phyloP scores from a whole-genome alignment of 345 rosid genomes.

The Brassica juncea region DNA sequence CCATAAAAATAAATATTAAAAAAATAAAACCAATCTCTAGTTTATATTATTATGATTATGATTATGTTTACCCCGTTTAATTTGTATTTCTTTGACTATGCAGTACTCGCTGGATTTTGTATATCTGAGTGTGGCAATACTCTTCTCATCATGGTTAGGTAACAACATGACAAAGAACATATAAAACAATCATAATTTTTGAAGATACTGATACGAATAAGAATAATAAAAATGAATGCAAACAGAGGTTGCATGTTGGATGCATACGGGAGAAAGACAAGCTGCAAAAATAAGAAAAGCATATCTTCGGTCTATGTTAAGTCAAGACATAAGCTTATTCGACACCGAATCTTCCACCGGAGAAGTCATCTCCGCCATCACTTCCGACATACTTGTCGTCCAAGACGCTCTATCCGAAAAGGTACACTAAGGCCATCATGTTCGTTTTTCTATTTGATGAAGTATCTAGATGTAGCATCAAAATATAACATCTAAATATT shows the following conservation, averaged over 20 bases:
- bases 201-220: background rate
- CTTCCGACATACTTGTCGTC: constrained; percentile 80
- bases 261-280: constrained; percentile 93
- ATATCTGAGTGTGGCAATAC: constrained; percentile 78
- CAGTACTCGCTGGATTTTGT: constrained; percentile 98
- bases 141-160: constrained; percentile 96
- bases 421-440: constrained; percentile 42
- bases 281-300: constrained; percentile 96
- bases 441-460: too few species aligned
- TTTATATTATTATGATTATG: too few species aligned
- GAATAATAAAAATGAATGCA: background rate
- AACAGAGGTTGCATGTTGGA: constrained; percentile 97
- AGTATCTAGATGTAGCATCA: too few species aligned
- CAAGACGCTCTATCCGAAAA: constrained; percentile 97
- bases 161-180: background rate
- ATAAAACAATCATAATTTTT: background rate
- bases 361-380: constrained; percentile 83
- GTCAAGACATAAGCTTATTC: constrained; percentile 82
- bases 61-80: background rate
- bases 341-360: constrained; percentile 94
- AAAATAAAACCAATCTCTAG: too few species aligned
- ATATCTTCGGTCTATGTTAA: constrained; percentile 70
- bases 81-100: constrained; percentile 19
- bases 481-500: background rate
- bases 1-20: too few species aligned